Evolutionary conservation across 2,329 filamentous ascomycete genomes (phyloP).

Genomic region (Aureobasidium sp.): DNA sequence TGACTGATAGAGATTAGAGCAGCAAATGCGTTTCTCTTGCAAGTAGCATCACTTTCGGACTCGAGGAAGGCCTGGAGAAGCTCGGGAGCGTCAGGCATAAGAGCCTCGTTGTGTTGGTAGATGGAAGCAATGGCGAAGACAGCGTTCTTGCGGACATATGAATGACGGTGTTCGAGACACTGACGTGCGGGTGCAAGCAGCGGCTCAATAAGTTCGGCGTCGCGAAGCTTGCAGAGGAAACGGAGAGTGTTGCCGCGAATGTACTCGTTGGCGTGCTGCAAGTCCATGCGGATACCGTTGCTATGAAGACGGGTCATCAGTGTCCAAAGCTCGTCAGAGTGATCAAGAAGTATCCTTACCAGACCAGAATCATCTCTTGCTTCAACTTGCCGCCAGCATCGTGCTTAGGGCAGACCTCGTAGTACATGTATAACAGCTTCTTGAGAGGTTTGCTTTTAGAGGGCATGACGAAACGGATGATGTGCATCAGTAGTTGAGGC

Average conservation of each 20-base stretch:
- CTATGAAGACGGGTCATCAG: slow-evolving; percentile 40
- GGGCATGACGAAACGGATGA: slow-evolving; percentile 99
- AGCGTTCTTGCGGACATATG: slow-evolving; percentile 96
- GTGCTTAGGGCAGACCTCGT: slow-evolving; percentile 96
- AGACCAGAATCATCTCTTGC: slow-evolving; percentile 99
- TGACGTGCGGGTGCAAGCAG: slow-evolving; percentile 84
- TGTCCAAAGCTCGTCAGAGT: background rate
- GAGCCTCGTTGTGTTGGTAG: slow-evolving; percentile 77
- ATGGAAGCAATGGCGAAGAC: slow-evolving; percentile 93
- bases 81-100: slow-evolving; percentile 93
- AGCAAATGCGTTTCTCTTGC: slow-evolving; percentile 96
- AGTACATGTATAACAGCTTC: slow-evolving; percentile 98
- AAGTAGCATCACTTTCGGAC: slow-evolving; percentile 85
- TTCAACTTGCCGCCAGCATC: slow-evolving; percentile 90
- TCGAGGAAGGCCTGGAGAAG: slow-evolving; percentile 85
- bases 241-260: slow-evolving; percentile 96
- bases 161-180: slow-evolving; percentile 92
- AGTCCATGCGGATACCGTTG: slow-evolving; percentile 95
- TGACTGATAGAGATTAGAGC: slow-evolving; percentile 87
- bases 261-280: slow-evolving; percentile 97
- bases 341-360: slow-evolving; percentile 48
- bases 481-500: slow-evolving; percentile 95
- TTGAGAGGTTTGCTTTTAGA: slow-evolving; percentile 94
- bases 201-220: slow-evolving; percentile 92
- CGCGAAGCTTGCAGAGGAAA: slow-evolving; percentile 92